Evolutionary conservation across 2,329 filamentous ascomycete genomes (phyloP).

Genomic region (Scytalidium lignicola): DNA sequence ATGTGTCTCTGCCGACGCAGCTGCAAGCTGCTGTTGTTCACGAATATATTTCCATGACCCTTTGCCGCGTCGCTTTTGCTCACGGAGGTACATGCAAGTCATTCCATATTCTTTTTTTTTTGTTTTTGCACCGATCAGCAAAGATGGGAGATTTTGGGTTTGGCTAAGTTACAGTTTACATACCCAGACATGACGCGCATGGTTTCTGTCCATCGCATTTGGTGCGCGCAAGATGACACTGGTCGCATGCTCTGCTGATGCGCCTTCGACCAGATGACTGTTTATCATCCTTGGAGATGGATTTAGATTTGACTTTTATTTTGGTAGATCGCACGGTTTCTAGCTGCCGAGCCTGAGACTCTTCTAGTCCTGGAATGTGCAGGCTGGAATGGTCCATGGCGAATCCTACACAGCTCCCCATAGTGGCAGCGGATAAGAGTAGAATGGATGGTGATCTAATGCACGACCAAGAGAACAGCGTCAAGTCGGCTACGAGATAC

Average conservation of each 20-base stretch:
- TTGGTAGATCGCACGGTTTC: background rate
- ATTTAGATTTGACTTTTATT: background rate
- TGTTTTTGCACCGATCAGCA: too few species aligned
- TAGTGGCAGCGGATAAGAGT: background rate
- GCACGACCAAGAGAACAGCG: background rate
- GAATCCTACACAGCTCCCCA: background rate
- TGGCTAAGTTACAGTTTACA: too few species aligned
- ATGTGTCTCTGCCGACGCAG: background rate
- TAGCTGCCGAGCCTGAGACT: background rate
- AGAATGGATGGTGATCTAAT: background rate
- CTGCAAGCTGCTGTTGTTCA: background rate
- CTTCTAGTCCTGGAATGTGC: background rate
- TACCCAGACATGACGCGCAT: conserved; percentile 83
- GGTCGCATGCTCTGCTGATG: conserved; percentile 85
- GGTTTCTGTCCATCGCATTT: conserved; percentile 86
- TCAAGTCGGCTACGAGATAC: background rate
- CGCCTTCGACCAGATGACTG: conserved; percentile 49
- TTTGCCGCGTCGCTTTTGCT: background rate
- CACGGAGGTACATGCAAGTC: background rate
- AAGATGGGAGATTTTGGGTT: too few species aligned
- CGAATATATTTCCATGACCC: background rate
- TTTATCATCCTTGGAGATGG: background rate
- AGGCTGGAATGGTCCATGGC: background rate
- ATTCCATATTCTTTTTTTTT: background rate
- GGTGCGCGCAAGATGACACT: conserved; percentile 85